Conservation (phyloP, 2,329 filamentous ascomycete species). For the Hawksworthiomyces lignivorus region DNA sequence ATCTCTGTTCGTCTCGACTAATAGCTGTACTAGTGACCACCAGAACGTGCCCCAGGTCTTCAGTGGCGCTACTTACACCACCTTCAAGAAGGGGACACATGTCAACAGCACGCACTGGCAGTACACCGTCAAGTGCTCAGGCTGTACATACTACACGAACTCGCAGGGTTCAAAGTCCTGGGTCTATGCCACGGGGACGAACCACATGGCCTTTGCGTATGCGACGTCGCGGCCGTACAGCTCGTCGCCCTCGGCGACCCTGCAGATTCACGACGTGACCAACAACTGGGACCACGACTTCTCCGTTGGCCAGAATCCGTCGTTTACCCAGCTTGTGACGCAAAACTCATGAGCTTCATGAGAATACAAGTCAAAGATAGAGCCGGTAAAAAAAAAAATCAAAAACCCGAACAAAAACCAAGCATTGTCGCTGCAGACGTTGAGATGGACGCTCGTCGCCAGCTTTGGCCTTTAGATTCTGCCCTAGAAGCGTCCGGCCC, state of each 20-base stretch:
- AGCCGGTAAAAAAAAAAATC: no score
- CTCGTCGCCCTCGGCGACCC: conserved; percentile 14
- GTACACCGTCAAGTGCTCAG: conserved; percentile 31
- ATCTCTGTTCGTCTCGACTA: background rate
- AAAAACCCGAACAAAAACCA: no score
- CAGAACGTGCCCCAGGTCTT: conserved; percentile 17
- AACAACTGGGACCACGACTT: conserved; percentile 22
- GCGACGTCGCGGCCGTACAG: conserved; percentile 15
- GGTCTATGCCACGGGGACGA: conserved; percentile 19
- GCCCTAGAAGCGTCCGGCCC: no score
- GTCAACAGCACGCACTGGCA: conserved; percentile 34
- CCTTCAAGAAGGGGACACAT: conserved; percentile 28
- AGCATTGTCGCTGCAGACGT: no score
- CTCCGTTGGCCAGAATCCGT: conserved; percentile 16
- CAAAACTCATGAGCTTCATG: conserved; percentile 5
- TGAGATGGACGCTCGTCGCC: no score
- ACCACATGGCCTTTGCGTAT: conserved; percentile 23
- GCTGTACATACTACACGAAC: conserved; percentile 25
- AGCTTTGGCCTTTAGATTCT: no score
- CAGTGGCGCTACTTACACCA: conserved; percentile 21
- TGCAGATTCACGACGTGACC: conserved; percentile 20
- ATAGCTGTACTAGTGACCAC: conserved; percentile 8
- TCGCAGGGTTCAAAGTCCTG: conserved; percentile 14
- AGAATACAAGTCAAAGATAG: no score
- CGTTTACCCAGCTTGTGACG: conserved; percentile 13